phyloP scores from a whole-genome alignment of 2,329 filamentous ascomycete genomes.

The Neospermospora avenae region DNA sequence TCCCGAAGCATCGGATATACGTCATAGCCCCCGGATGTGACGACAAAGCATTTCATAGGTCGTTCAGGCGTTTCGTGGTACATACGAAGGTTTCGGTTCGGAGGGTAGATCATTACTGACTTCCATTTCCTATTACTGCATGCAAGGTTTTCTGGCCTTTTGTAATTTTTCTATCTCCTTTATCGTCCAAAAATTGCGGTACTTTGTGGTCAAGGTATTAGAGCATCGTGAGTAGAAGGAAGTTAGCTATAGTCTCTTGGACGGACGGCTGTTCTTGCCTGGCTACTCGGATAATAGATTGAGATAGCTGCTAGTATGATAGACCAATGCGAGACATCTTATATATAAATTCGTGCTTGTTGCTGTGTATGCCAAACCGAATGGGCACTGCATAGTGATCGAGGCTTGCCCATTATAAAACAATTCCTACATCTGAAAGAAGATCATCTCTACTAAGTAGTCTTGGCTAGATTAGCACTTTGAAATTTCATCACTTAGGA shows the following conservation, averaged over 20 bases:
- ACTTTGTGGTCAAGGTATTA: conserved; percentile 22
- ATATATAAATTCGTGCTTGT: neutral
- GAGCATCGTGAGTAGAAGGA: conserved; percentile 14
- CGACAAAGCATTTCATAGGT: conserved; percentile 30
- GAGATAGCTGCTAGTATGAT: conserved; percentile 14
- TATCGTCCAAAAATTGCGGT: conserved; percentile 25
- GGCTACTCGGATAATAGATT: conserved; percentile 16
- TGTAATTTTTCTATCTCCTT: conserved; percentile 26
- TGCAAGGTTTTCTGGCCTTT: conserved; percentile 9
- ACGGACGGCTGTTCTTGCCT: conserved; percentile 13
- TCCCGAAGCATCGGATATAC: conserved; percentile 15
- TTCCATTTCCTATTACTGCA: conserved; percentile 22
- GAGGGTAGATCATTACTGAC: conserved; percentile 27
- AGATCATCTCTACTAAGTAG: too few relatives aligned
- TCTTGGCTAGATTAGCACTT: too few relatives aligned
- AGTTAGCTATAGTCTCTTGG: conserved; percentile 3
- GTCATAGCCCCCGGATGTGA: conserved; percentile 10
- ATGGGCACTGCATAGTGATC: neutral
- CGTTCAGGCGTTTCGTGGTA: conserved; percentile 33
- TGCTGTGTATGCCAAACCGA: neutral
- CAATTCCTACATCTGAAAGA: too few relatives aligned
- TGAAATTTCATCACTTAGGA: too few relatives aligned
- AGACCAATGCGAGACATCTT: conserved; percentile 14
- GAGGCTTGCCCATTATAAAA: too few relatives aligned
- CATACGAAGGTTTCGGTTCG: conserved; percentile 22